Base-by-base conservation (phyloP, 2,329 filamentous ascomycete species). In the Daldinia sp. region DNA sequence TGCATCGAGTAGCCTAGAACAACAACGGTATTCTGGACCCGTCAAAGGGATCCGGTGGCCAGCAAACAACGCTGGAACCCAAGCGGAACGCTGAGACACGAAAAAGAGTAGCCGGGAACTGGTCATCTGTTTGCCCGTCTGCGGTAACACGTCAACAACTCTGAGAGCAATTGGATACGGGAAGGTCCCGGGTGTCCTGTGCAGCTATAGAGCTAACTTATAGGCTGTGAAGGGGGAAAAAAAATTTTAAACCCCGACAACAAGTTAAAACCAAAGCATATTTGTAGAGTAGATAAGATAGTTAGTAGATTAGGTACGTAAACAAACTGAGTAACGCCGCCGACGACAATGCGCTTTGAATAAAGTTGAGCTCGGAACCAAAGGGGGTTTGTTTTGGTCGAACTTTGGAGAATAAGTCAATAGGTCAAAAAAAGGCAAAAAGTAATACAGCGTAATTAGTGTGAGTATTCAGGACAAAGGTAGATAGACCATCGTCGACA, bases 1-100 rank as follows among this genome's bases (percentile, higher is more conserved):
- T 69, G 67, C 64, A 65, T 62, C 60, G 64, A 68, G 64, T 62
- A 68, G 64, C 57, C 58, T 66, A 66, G 64, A 62, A 64, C 57
- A 37, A 60, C 37, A 64, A 53, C 54, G 43, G 39, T 66, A 63
- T 62, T 62, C 58, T 62, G 61, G 63, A 29, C 54, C 61, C 51
- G 57, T 62, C 45, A 50, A 59, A 49, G 62, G 54, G 51, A 41
- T 49, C 54, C 57, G 62, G 54, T 49, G 60, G 59, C 57, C 64
- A 67, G 67, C 64, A 67, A 69, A 66, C 59, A 65, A n/a, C 43
- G 51, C 60, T 56, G 52, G 57, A 52, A 58, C 52, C 58, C 52
- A 48, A 37, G 56, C 54, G 47, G 45, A 61, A 65, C 49, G 49
- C 54, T 61, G 55, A 66, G 63, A 58, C 61, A 64, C 53, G 52